Conservation (phyloP, 768 basidiomycete species). For the Hemileccinum rubropunctum region DNA sequence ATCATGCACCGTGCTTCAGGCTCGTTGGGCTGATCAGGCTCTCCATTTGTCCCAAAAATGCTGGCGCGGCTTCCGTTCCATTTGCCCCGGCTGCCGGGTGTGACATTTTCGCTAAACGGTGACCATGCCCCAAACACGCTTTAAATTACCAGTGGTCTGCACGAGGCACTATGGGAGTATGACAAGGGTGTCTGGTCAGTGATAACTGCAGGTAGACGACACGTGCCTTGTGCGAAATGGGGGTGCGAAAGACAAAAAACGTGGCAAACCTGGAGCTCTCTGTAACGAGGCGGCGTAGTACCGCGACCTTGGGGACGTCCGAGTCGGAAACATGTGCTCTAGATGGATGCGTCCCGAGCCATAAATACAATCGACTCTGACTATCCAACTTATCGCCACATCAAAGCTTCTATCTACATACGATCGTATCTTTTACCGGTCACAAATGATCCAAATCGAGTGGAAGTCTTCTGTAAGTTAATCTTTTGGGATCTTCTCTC, state of each 20-base stretch:
- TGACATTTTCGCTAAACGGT: constrained; percentile 15
- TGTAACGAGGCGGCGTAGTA: neutral
- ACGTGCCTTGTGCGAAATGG: constrained; percentile 2
- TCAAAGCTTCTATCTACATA: constrained; percentile 8
- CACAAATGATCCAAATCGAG: constrained; percentile 29
- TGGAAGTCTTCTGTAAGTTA: constrained; percentile 33
- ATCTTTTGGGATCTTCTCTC: neutral
- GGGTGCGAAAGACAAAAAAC: constrained; percentile 10
- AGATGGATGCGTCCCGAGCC: constrained; percentile 2
- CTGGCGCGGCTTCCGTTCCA: constrained; percentile 1
- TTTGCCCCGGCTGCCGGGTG: constrained; percentile 5
- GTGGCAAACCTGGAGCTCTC: neutral
- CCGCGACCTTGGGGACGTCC: constrained; percentile 5
- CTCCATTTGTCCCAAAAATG: constrained; percentile 1
- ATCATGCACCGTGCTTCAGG: neutral
- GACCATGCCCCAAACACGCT: constrained; percentile 17
- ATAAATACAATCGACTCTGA: constrained; percentile 23
- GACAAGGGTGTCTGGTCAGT: constrained; percentile 11
- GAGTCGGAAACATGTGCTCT: constrained; percentile 20
- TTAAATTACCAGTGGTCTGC: constrained; percentile 4
- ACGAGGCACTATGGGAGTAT: constrained; percentile 19
- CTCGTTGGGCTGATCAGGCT: neutral
- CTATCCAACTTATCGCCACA: constrained; percentile 6
- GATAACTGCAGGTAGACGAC: neutral
- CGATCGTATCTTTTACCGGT: constrained; percentile 3